phyloP scores from a whole-genome alignment of 2,329 filamentous ascomycete species.

The Rhytidhysteron rufulum region DNA sequence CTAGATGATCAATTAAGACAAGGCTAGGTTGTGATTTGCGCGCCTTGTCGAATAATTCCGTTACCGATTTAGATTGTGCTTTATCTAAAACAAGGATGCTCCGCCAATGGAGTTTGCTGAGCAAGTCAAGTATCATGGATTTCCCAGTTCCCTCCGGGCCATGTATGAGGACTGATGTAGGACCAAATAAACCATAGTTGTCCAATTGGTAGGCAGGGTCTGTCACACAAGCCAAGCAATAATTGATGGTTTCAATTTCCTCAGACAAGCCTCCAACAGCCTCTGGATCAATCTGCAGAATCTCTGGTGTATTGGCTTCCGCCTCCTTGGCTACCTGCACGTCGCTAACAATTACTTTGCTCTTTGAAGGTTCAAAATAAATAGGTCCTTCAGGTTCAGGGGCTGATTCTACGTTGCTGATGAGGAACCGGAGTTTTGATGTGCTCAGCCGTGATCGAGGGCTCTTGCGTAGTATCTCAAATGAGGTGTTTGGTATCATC shows the following conservation, averaged over 20 bases:
- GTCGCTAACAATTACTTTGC: conserved; percentile 18
- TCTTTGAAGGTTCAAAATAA: conserved; percentile 25
- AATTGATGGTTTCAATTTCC: conserved; percentile 64
- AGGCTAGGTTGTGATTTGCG: conserved; percentile 67
- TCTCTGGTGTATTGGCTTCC: conserved; percentile 1
- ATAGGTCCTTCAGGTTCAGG: conserved; percentile 21
- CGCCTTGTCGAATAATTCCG: conserved; percentile 68
- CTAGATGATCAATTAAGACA: conserved; percentile 74
- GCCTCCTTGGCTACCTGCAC: conserved; percentile 2
- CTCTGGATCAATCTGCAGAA: conserved; percentile 33
- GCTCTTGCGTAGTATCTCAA: conserved; percentile 53
- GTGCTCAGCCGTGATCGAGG: conserved; percentile 52
- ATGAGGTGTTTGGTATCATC: conserved; percentile 65
- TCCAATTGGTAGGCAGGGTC: conserved; percentile 10
- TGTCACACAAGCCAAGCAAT: conserved; percentile 49
- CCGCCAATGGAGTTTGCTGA: conserved; percentile 66
- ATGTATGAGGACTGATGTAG: conserved; percentile 66
- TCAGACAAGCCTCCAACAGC: conserved; percentile 65
- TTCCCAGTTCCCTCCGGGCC: conserved; percentile 85
- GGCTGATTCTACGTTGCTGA: conserved; percentile 51
- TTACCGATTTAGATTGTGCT: conserved; percentile 53
- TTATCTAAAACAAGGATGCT: conserved; percentile 60
- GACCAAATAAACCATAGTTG: conserved; percentile 28
- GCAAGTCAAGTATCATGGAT: conserved; percentile 64
- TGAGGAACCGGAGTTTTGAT: conserved; percentile 53